Base-by-base conservation (phyloP, 163 green algal species). In the Scenedesmus sp. region DNA sequence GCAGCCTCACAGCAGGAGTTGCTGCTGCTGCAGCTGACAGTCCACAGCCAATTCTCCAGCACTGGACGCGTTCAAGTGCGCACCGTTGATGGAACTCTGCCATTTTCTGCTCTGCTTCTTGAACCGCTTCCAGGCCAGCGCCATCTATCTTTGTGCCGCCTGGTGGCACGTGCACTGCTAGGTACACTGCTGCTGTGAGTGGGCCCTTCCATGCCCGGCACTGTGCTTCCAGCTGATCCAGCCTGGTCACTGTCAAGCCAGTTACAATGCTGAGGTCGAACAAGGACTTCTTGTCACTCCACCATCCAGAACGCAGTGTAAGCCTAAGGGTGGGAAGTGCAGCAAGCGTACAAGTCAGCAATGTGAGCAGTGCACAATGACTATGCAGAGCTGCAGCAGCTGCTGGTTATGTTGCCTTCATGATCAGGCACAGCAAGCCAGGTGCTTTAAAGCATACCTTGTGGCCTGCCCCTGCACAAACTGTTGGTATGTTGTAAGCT, bases 181-280 rank as follows among this genome's bases (percentile, higher is more conserved):
- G 46, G 83, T 88, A 88, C 46, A 88, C 53, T 56, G 59, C 53
- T 3, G 83, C 83, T 33, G 59, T 35, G 37, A 88, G 35, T 22
- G 20, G 33, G 56, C 83, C 83, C 35, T 43, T 59, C 83, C 83
- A 88, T 26, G 43, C 46, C 59, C 35, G 26, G 83, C 83, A 88
- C 56, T 88, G 83, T 44, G 83, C 83, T 72, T 88, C 56, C 13
- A 88, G 83, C 59, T 88, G 83, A 42, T 88, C 83, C 37, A 88
- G 59, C 12, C 83, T 51, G 83, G 37, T 72, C 7, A 72, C 83
- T n/a, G 83, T 88, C n/a, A 88, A 35, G 18, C 56, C 53, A 4
- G 83, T 81, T 18, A 80, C 51, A 20, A 88, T 70, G 16, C 46
- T 88, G 53, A 88, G 49, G 40, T 83, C 42, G 20, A 83, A 53